Evolutionary conservation across 202 grass and related monocot genomes (phyloP).

Genomic region (Elaeis oleifera): DNA sequence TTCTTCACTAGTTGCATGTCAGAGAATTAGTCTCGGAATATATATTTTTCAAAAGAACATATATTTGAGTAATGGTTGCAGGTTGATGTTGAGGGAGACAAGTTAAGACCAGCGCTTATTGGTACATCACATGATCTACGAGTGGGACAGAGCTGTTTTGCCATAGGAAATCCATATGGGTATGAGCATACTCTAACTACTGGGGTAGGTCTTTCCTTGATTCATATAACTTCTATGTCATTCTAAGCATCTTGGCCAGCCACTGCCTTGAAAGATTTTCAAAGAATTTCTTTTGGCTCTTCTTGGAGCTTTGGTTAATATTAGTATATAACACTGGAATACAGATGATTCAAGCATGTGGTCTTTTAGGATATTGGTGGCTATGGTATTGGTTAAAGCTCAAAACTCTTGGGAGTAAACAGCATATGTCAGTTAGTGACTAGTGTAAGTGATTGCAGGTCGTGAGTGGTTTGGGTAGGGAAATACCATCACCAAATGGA

Average conservation of each 20-base stretch:
- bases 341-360: too few species aligned
- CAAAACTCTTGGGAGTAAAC: too few species aligned
- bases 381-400: too few species aligned
- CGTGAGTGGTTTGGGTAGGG: conserved; percentile 66
- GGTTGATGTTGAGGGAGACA: conserved; percentile 57
- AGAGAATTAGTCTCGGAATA: conserved; percentile 9
- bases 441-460: conserved; percentile 36
- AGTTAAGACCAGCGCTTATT: conserved; percentile 51
- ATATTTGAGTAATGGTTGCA: conserved; percentile 25
- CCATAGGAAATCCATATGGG: conserved; percentile 83
- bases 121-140: conserved; percentile 52
- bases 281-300: not conserved
- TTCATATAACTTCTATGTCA: not conserved
- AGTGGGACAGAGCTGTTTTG: conserved; percentile 87
- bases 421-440: conserved; percentile 6
- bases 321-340: too few species aligned
- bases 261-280: not conserved
- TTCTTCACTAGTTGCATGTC: conserved; percentile 11
- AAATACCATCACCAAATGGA: conserved; percentile 78
- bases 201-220: conserved; percentile 34
- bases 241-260: not conserved
- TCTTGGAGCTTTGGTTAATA: too few species aligned
- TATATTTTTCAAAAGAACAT: not conserved
- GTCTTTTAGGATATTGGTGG: too few species aligned
- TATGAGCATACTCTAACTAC: conserved; percentile 80